phyloP scores from a whole-genome alignment of 1,284 basidiomycete species.

The Mixia osmundae region DNA sequence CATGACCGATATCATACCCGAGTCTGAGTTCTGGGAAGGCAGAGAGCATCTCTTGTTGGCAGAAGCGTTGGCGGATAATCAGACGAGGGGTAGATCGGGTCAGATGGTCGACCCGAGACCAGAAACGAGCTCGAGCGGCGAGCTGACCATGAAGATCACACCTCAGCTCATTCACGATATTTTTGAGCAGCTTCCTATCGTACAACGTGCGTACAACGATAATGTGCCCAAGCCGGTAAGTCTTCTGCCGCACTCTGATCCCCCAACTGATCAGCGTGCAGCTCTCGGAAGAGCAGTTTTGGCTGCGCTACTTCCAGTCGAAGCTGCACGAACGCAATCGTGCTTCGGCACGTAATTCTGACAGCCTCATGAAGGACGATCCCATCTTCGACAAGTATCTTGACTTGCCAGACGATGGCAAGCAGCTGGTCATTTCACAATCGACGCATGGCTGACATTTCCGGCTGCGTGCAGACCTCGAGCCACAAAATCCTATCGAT shows the following conservation, averaged over 20 bases:
- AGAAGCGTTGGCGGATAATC: constrained; percentile 42
- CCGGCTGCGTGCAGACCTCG: constrained; percentile 33
- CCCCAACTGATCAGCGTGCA: constrained; percentile 19
- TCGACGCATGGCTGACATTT: background rate
- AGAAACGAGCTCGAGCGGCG: constrained; percentile 43
- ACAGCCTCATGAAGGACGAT: constrained; percentile 64
- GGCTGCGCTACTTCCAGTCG: constrained; percentile 88
- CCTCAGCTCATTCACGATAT: constrained; percentile 83
- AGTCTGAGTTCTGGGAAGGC: constrained; percentile 86
- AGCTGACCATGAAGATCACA: constrained; percentile 74
- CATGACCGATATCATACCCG: constrained; percentile 55
- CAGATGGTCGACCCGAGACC: constrained; percentile 74
- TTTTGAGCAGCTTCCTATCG: constrained; percentile 91
- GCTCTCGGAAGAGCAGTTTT: constrained; percentile 76
- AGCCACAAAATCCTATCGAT: constrained; percentile 46
- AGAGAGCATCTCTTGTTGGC: constrained; percentile 55
- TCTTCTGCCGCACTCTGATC: background rate
- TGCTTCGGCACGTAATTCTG: constrained; percentile 58
- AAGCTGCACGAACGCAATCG: constrained; percentile 84
- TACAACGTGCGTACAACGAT: constrained; percentile 71
- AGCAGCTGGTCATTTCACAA: too few species aligned
- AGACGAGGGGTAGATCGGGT: constrained; percentile 58
- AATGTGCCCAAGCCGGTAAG: constrained; percentile 65
- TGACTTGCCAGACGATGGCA: constrained; percentile 80
- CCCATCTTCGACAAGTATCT: constrained; percentile 88